Base-by-base conservation (phyloP, 495 filamentous ascomycete species). In the Penicillium turbatum region DNA sequence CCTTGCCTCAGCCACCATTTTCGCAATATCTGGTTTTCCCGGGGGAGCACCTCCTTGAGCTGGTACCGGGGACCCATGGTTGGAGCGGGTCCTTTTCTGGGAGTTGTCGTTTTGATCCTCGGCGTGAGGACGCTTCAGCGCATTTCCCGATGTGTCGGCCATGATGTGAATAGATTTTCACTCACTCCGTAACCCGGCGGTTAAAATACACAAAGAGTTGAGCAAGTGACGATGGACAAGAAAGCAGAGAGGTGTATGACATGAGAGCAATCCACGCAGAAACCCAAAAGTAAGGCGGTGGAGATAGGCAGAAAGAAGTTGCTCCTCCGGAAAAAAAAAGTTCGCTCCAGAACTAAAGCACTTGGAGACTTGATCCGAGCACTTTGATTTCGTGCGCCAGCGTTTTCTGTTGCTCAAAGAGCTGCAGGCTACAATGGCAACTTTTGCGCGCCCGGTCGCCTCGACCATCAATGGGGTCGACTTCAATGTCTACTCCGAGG, bases 401-500 rank as follows among this genome's bases (percentile, higher is more conserved):
- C 57, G 60, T 72, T 60, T 65, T 70, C 63, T 65, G 71, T 73
- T 55, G 71, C 71, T 76, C 72, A 29, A 56, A 59, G 64, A 72
- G 76, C 66, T 72, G 62, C 70, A 71, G 62, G 65, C 54, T 60
- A 73, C 59, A 65, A 78, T 76, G 73, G 71, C 71, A 87, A 96
- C 92, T 71, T 89, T 92, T 63, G 88, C 92, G 48, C 89, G 92
- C 62, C 91, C 93, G 34, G 84, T 97, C 55, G 78, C 86, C 63
- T 95, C 90, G 60, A 72, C 83, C 67, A 86, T 99, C 68, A 80
- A 83, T 66, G 88, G 87, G 65, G 89, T 97, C 59, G 87, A 92
- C 66, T 99, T 99, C 75, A 84, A 80, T 30, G 85, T 89, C 66
- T 84, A 95, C 59, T 81, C 85, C 47, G 69, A 84, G 40, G 79